Evolutionary conservation across 2,329 filamentous ascomycete species (phyloP).

Genomic region (Bipolaris gigantea): DNA sequence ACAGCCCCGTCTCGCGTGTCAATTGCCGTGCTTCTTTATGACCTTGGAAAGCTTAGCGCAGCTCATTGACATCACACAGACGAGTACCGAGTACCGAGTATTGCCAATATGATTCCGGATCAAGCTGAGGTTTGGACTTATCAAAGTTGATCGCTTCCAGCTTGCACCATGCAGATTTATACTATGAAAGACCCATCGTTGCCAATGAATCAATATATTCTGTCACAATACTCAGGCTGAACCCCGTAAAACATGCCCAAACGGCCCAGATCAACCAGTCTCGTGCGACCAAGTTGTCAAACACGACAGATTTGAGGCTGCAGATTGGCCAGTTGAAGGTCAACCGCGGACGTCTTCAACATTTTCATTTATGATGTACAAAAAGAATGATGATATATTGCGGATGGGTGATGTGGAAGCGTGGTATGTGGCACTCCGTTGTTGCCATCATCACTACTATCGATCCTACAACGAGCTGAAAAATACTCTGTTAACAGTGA

Average conservation of each 20-base stretch:
- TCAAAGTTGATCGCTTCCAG: slow-evolving; percentile 30
- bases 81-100: slow-evolving; percentile 14
- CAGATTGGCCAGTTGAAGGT: slow-evolving; percentile 28
- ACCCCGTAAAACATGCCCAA: slow-evolving; percentile 24
- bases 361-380: slow-evolving; percentile 35
- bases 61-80: slow-evolving; percentile 13
- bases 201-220: slow-evolving; percentile 20
- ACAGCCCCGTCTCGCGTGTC: slow-evolving; percentile 11
- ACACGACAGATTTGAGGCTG: slow-evolving; percentile 21
- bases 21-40: slow-evolving; percentile 19
- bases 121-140: slow-evolving; percentile 16
- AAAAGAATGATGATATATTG: slow-evolving; percentile 24
- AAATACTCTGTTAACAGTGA: slow-evolving; percentile 4
- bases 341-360: slow-evolving; percentile 14
- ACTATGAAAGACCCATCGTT: slow-evolving; percentile 10
- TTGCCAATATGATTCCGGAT: slow-evolving; percentile 24
- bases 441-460: slow-evolving; percentile 11
- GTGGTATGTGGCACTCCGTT: slow-evolving; percentile 15
- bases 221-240: slow-evolving; percentile 30
- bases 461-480: slow-evolving; percentile 29
- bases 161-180: slow-evolving; percentile 17
- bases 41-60: slow-evolving; percentile 2
- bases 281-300: slow-evolving; percentile 17
- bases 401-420: slow-evolving; percentile 16
- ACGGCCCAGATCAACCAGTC: slow-evolving; percentile 17